phyloP scores from a whole-genome alignment of 768 basidiomycete genomes.

The Tephrocybe sp. region DNA sequence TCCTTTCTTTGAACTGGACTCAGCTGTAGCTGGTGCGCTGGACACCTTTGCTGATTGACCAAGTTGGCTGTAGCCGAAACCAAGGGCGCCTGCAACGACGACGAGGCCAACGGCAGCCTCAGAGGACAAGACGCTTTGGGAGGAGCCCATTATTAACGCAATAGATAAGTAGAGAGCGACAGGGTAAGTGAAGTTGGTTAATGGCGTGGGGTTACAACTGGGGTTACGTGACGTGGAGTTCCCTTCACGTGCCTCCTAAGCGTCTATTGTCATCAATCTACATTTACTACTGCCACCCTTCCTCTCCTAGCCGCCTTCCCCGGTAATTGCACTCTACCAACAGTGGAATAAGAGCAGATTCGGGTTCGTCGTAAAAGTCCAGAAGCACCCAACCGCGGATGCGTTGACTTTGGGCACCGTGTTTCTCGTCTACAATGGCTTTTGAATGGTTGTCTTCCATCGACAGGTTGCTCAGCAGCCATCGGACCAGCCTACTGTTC shows the following conservation, averaged over 20 bases:
- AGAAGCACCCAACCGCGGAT: slow-evolving; percentile 75
- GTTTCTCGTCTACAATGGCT: slow-evolving; percentile 16
- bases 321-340: slow-evolving; percentile 78
- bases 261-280: background rate
- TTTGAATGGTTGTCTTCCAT: slow-evolving; percentile 11
- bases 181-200: background rate
- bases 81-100: slow-evolving; percentile 39
- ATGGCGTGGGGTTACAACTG: background rate
- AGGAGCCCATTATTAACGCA: slow-evolving; percentile 36
- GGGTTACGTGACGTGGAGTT: slow-evolving; percentile 21
- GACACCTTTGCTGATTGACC: slow-evolving; percentile 6
- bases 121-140: slow-evolving; percentile 40
- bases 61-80: slow-evolving; percentile 34
- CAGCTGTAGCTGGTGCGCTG: background rate
- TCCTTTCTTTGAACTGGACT: slow-evolving; percentile 13
- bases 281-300: slow-evolving; percentile 17
- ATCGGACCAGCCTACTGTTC: slow-evolving; percentile 69
- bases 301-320: slow-evolving; percentile 29
- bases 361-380: slow-evolving; percentile 71
- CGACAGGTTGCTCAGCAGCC: slow-evolving; percentile 59
- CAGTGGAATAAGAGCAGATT: slow-evolving; percentile 54
- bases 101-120: slow-evolving; percentile 35
- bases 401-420: slow-evolving; percentile 29
- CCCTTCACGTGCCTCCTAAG: slow-evolving; percentile 4
- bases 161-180: slow-evolving; percentile 6